Conservation (phyloP, 305 asterid species). For the Solanum aculeatissimum region DNA sequence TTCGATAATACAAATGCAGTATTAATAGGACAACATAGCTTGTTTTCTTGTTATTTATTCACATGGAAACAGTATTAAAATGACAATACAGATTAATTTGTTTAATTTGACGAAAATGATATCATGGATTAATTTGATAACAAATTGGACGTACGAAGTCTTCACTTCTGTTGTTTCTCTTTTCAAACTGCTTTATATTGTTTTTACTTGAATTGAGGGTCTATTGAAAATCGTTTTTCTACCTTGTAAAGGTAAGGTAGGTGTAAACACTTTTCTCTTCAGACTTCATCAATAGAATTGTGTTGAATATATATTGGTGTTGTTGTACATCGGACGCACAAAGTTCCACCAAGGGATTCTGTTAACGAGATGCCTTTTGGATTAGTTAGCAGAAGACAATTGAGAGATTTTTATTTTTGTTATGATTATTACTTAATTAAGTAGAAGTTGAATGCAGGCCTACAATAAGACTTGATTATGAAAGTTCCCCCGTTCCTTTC, state of each 20-base stretch:
- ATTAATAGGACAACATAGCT: background rate
- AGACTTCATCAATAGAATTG: too few relatives aligned
- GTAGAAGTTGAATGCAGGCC: background rate
- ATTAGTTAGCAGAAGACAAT: background rate
- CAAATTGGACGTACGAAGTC: background rate
- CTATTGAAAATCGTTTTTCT: too few relatives aligned
- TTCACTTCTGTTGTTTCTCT: too few relatives aligned
- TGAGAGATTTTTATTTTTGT: background rate
- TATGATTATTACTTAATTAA: background rate
- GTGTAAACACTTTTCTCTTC: too few relatives aligned
- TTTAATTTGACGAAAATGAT: background rate
- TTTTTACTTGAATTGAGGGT: too few relatives aligned
- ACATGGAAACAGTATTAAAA: background rate
- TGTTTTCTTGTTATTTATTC: background rate
- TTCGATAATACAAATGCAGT: background rate
- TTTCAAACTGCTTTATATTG: too few relatives aligned
- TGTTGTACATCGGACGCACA: background rate
- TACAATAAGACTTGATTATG: background rate
- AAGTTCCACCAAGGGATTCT: background rate
- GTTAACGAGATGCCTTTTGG: background rate
- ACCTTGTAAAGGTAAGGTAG: too few relatives aligned
- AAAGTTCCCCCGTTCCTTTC: background rate
- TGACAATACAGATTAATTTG: background rate
- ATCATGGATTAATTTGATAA: background rate
- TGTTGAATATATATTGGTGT: too few relatives aligned